Base-by-base conservation (phyloP, 177 flowering plant species). In the Vitis hybrid region DNA sequence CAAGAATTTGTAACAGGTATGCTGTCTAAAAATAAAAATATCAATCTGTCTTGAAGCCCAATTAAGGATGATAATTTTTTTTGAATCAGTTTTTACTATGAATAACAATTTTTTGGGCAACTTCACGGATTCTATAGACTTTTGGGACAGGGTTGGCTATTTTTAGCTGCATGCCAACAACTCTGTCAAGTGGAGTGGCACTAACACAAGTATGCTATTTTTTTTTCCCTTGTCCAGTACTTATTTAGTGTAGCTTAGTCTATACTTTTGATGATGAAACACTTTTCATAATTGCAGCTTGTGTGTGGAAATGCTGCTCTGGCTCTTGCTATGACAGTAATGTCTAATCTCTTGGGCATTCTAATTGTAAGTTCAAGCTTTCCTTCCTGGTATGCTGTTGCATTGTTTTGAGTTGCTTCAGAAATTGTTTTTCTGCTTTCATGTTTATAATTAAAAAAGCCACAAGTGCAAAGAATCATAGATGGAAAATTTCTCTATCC, bases 181-280 rank as follows among this genome's bases (percentile, higher is more conserved):
- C 77, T 35, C 52, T 74, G 50, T 74, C 77, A 50, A 74, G 70
- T 65, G 73, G 77, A 54, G 77, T 69, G n/a, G 77, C 77, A 16
- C 69, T 69, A 12, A 70, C 73, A 50, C 69, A 74, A 60, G 77
- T 74, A 65, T 24, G 15, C 52, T 21, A 9, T 11, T 3, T 55
- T 52, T 72, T 18, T 12, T 4, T 60, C 40, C 32, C 6, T 55
- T 52, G 24, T 56, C 13, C 15, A 18, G 46, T 35, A 16, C 16
- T 0, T 21, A 54, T 62, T 60, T 27, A 35, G 14, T 50, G 11
- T 51, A 13, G 9, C 52, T 12, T 65, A 19, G 30, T 6, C 10
- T 60, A 48, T 57, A 13, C 60, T 40, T 57, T 18, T 65, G 18
- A 50, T 30, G n/a, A 49, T 35, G 18, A 12, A n/a, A 21, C 10